Evolutionary conservation across 805 yeast species (phyloP), one percentile per base, ranked within the genome.

Genomic region (Yueomyces sp.): DNA sequence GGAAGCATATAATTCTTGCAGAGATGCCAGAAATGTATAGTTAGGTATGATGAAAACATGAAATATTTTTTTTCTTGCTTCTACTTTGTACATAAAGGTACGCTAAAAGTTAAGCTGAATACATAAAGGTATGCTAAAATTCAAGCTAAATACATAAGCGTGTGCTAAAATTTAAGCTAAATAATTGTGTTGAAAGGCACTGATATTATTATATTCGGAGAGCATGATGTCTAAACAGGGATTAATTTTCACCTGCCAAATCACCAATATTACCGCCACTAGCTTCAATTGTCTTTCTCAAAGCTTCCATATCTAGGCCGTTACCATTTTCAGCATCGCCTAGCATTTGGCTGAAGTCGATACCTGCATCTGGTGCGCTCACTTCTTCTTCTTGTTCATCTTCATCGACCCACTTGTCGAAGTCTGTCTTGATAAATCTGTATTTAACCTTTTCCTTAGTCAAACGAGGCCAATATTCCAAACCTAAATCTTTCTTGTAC

Each of bases 371-470:
- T 31, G 53, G 55, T 28, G 49, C 53, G 5, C 47, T 55, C 38
- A 51, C 60, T 29, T 64, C 69, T 46, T 79, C 88, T 37, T 85
- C 87, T 66, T 90, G 98, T 66, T 90, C 98, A 60, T 90, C 98
- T 69, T 90, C 97, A 60, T 90, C 98, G 37, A 85, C 95, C 98
- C 98, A 90, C 64, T 81, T 85, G 68, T 88, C 95, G 59, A 90
- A 90, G 60, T 90, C 97, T 11, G 98, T 90, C 70, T 85, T 84
- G 60, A 90, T 76, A 65, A 75, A 85, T 51, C 79, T 85, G 48
- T 73, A 75, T 61, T 80, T 86, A 57, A 74, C 71, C 69, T 87
- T 85, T 55, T 83, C 88, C 66, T 87, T 88, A 45, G 88, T 82
- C 61, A 90, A 73, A 59, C 97, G 77, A 53, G 98, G 97, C 98